Base-by-base conservation (phyloP, 108 stramenopile species). In the Skeletonema tropicum region DNA sequence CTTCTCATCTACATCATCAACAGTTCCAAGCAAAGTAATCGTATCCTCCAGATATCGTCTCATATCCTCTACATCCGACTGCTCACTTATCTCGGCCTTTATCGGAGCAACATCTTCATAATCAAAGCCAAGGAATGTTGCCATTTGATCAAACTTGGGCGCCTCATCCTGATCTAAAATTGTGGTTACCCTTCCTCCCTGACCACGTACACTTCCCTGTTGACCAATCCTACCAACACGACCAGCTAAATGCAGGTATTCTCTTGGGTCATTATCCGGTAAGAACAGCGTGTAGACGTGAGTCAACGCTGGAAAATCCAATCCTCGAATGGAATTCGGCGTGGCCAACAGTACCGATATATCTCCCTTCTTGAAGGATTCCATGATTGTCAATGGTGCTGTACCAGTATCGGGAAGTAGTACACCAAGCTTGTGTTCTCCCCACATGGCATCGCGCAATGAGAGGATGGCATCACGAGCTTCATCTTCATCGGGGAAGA, bases 151-250 rank as follows among this genome's bases (percentile, higher is more conserved):
- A 86, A 89, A 89, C 70, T 92, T 71, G 3, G 57, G 55, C 10
- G 90, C 87, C 49, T 89, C 92, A n/a, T 84, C 85, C 29, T 75
- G 68, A 46, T 81, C 77, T 23, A 95, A 52, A 14, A 95, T 87
- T 6, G 91, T 89, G 57, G 89, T 79, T 15, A 95, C 94, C 32
- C 73, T 77, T 32, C 92, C 91, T 13, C 94, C 91, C 45, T 79
- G 66, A 23, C 91, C 88, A 9, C 64, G 41, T 2, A 85, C 88
- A 57, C 84, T 86, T 46, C 91, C 91, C 69, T 83, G 74, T 68
- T 92, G 94, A 19, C 94, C 94, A 57, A 95, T 89, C 23, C 92
- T 88, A n/a, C 94, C 91, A 23, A 95, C 94, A 48, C 94, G 87
- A 26, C 94, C 94, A 2, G 91, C 92, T 67, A 92, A 70, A 75